Conservation (phyloP, 129 eudicot genomes). For the Cynara cardunculus region DNA sequence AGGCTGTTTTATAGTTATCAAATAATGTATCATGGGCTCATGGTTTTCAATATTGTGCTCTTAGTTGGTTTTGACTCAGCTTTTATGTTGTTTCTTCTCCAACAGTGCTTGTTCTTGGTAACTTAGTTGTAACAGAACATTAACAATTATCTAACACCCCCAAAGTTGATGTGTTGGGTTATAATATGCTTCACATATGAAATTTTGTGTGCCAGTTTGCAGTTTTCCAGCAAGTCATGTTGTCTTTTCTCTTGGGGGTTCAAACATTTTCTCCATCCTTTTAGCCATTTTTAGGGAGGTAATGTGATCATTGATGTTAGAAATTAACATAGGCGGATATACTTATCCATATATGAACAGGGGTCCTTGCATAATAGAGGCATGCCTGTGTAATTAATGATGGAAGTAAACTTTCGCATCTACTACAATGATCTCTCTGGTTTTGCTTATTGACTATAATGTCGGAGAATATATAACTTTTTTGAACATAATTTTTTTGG, state of each 20-base stretch:
- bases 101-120: slow-evolving; percentile 4
- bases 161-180: slow-evolving; percentile 6
- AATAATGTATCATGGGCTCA: background rate
- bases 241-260: background rate
- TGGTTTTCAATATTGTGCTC: background rate
- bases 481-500: background rate
- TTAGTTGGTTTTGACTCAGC: slow-evolving; percentile 1
- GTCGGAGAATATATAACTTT: background rate
- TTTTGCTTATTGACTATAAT: background rate
- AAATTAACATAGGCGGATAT: background rate
- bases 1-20: background rate
- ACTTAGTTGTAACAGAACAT: background rate
- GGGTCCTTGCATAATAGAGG: background rate
- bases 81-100: background rate
- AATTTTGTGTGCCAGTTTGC: background rate
- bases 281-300: background rate
- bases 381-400: background rate
- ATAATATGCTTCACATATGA: background rate
- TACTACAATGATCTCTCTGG: background rate
- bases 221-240: background rate
- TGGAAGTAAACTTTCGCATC: background rate
- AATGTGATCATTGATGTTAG: background rate
- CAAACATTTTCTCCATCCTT: background rate
- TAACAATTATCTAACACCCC: background rate
- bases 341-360: background rate